These are phyloP conservation scores for Gracilaria gracilis DNA, from an alignment of 23 red algal species.

Conservation along the genomic window DNA sequence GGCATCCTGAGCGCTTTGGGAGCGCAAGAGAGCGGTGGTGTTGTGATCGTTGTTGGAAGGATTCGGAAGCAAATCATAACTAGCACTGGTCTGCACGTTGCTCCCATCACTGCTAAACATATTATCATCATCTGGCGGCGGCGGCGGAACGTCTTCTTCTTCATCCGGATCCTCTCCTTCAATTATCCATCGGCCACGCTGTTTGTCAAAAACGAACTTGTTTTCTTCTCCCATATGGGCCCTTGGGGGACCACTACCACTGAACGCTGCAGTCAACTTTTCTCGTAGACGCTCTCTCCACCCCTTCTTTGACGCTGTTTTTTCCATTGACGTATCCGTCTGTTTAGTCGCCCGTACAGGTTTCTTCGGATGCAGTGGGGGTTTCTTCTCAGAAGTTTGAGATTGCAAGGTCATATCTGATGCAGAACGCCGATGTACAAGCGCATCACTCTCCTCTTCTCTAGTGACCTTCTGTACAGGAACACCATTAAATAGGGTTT, in stretches of 20 bases:
- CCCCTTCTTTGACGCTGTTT: slow-evolving; percentile 24
- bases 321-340: slow-evolving; percentile 34
- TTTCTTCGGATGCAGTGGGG: slow-evolving; percentile 35
- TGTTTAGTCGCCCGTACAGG: slow-evolving; percentile 12
- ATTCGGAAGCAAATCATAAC: slow-evolving; percentile 9
- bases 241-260: slow-evolving; percentile 49
- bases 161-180: slow-evolving; percentile 68
- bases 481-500: slow-evolving; percentile 45
- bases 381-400: slow-evolving; percentile 61
- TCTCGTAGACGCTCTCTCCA: slow-evolving; percentile 49
- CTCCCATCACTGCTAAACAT: slow-evolving; percentile 1
- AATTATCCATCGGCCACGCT: slow-evolving; percentile 75
- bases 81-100: slow-evolving; percentile 4
- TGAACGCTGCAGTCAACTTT: slow-evolving; percentile 55
- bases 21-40: neutral
- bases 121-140: slow-evolving; percentile 66
- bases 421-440: slow-evolving; percentile 51
- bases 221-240: slow-evolving; percentile 88
- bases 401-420: slow-evolving; percentile 60
- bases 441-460: slow-evolving; percentile 23
- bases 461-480: slow-evolving; percentile 25
- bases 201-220: slow-evolving; percentile 85
- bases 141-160: slow-evolving; percentile 75
- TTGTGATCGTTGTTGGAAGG: neutral
- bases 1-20: slow-evolving; percentile 19